A percentile compares a stretch with the other conserved stretches of the same genome.
These are phyloP conservation scores for Trichosporon sp. DNA, from an alignment of 1,284 basidiomycete genomes.

Conservation along the genomic window DNA sequence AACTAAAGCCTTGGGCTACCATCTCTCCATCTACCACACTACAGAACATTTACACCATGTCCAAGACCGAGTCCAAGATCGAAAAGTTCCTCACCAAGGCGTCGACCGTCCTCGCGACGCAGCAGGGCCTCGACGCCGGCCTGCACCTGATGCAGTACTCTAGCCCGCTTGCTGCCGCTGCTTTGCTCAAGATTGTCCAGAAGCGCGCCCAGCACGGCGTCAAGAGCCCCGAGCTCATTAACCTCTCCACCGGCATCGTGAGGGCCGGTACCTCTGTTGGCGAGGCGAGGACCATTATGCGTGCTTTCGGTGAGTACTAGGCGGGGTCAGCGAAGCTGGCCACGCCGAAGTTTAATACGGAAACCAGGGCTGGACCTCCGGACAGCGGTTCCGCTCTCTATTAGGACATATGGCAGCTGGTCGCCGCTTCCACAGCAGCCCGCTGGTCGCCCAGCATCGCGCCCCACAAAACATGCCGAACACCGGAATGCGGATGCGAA, in stretches of 20 bases:
- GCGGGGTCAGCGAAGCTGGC: too few species aligned
- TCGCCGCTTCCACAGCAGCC: too few species aligned
- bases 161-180: conserved; percentile 34
- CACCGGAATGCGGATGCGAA: not conserved
- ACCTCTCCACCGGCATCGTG: conserved; percentile 33
- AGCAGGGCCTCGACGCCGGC: conserved; percentile 40
- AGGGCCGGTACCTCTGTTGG: conserved; percentile 31
- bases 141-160: conserved; percentile 45
- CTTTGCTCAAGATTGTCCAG: conserved; percentile 35
- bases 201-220: conserved; percentile 19
- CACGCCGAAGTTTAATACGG: too few species aligned
- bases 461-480: not conserved
- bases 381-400: too few species aligned
- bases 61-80: conserved; percentile 5
- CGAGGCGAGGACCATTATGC: conserved; percentile 44
- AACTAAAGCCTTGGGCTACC: too few species aligned
- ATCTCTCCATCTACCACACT: not conserved
- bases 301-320: conserved; percentile 40
- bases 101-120: conserved; percentile 30
- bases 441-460: too few species aligned
- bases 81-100: conserved; percentile 25
- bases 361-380: too few species aligned
- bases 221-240: conserved; percentile 18
- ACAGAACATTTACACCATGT: conserved; percentile 3
- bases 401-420: too few species aligned